Evolutionary conservation across 106 monocot species (phyloP), one percentile per base, ranked within the genome.

Genomic region (Hemerocallis citrina): DNA sequence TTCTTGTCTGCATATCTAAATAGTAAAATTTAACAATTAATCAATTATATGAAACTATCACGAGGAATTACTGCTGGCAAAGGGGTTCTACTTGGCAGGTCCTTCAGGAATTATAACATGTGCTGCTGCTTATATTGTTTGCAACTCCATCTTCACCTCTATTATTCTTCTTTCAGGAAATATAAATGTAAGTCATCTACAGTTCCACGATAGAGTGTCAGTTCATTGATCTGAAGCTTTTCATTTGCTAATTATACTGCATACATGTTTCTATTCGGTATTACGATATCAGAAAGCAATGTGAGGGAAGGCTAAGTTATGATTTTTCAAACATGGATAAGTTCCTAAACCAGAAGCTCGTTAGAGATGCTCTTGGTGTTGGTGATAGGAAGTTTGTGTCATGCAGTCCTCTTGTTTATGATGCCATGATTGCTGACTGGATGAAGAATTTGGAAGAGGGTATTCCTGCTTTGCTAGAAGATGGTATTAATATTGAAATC

Each of bases 81-180:
- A 17, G 6, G 6, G 16, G 11, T 12, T 31, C 6, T 32, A 7
- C 30, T 37, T 75, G 45, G 62, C 77, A 78, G 81, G 85, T 68
- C 52, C 70, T 64, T 31, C 58, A 52, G 85, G 80, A 25, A 44
- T 61, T 27, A n/a, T 86, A 41, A 34, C 74, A 59, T 86, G 85
- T 33, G 27, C 71, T 43, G 81, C 85, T 64, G 66, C 85, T 14
- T 72, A 70, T 33, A n/a, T 75, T 41, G 41, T 75, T 29, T 86
- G 85, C 74, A 81, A 86, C 58, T 78, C 85, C 25, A 86, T 86
- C 21, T 81, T 86, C 57, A 72, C 32, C 41, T 74, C 81, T 46
- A 86, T 86, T 72, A 25, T 81, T 47, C 58, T 70, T 39, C 40
- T 71, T 64, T 55, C 81, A 64, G 81, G 81, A 71, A 49, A 86